A percentile compares a stretch with the other conserved stretches of the same genome.
Evolutionary conservation across 345 rosid genomes (phyloP).

Genomic region (Barbarea vulgaris): DNA sequence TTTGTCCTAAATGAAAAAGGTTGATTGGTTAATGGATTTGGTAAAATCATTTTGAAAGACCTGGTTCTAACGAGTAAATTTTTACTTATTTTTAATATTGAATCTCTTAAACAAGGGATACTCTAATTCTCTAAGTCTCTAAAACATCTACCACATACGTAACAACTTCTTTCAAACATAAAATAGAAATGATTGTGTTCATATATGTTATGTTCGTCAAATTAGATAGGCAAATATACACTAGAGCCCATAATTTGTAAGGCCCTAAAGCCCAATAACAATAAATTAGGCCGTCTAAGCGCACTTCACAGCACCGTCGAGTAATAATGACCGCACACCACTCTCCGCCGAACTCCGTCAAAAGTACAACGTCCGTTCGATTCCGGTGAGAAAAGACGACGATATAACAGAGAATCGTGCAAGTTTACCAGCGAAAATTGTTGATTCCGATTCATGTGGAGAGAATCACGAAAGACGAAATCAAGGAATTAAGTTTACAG

Average conservation of each 20-base stretch:
- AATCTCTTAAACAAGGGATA: neutral
- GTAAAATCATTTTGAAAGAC: neutral
- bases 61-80: too few species aligned
- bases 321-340: too few species aligned
- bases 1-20: neutral
- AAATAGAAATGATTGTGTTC: neutral
- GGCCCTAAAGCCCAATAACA: constrained; percentile 9
- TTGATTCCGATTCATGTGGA: too few species aligned
- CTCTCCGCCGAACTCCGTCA: too few species aligned
- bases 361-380: too few species aligned
- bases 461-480: too few species aligned
- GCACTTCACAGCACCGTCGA: constrained; percentile 62
- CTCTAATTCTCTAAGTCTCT: too few species aligned
- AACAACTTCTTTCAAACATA: neutral
- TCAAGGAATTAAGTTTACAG: too few species aligned
- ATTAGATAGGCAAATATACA: neutral
- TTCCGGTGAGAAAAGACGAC: too few species aligned
- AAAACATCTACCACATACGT: neutral
- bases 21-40: neutral
- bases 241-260: neutral
- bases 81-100: too few species aligned
- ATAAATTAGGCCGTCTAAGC: neutral
- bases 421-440: too few species aligned
- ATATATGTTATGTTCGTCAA: neutral
- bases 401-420: too few species aligned